Percentiles rank a stretch among this genome's conserved stretches.
Evolutionary conservation across 441 rosid species (phyloP).

Genomic region (Isatis lusitanica): DNA sequence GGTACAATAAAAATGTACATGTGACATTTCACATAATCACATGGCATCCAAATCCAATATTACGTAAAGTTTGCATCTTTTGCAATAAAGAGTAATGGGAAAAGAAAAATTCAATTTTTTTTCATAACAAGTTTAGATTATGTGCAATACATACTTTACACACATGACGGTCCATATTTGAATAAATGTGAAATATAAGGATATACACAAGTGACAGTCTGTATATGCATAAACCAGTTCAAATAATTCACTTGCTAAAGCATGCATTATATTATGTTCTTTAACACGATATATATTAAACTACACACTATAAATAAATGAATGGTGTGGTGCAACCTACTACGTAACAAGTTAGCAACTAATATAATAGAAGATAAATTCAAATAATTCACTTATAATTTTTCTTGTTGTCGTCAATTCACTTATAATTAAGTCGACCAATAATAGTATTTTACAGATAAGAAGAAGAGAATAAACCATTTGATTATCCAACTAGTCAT

Average conservation of each 20-base stretch:
- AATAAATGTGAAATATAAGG: neutral
- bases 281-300: neutral
- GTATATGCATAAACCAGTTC: conserved; percentile 7
- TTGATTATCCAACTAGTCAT: conserved; percentile 11
- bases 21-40: conserved; percentile 8
- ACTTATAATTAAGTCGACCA: conserved; percentile 8
- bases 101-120: neutral
- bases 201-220: neutral
- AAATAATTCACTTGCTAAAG: neutral
- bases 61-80: neutral
- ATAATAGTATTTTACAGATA: conserved; percentile 7
- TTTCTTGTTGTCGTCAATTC: neutral
- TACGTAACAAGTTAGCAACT: conserved; percentile 9
- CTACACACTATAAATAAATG: neutral
- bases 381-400: neutral
- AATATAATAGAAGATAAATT: neutral
- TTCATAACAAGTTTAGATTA: neutral
- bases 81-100: conserved; percentile 6
- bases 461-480: neutral
- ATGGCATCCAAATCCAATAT: neutral
- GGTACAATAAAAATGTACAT: neutral
- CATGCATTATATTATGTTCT: neutral
- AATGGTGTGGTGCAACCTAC: conserved; percentile 13
- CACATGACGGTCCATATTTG: conserved; percentile 18
- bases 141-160: conserved; percentile 24